phyloP scores from a whole-genome alignment of 148 eudicot species.

The Nepenthes mirabilis region DNA sequence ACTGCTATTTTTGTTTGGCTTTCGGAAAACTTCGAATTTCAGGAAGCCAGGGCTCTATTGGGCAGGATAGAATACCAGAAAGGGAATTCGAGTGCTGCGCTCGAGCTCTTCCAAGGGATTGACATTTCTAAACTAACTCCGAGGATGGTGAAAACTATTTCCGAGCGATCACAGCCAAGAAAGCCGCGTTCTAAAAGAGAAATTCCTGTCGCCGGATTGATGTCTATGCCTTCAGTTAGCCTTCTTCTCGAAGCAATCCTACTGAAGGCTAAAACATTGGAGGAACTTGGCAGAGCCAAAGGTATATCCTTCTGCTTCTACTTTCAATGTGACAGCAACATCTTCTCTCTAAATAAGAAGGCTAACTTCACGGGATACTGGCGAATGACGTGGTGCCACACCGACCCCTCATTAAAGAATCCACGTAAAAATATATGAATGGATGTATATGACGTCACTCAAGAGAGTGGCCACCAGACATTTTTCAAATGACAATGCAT shows the following conservation, averaged over 20 bases:
- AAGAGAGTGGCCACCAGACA: too few relatives aligned
- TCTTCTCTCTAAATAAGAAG: not conserved
- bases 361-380: too few relatives aligned
- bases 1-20: not conserved
- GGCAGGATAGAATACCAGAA: constrained; percentile 94
- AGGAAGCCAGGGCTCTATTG: constrained; percentile 97
- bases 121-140: constrained; percentile 55
- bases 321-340: not conserved
- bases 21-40: not conserved
- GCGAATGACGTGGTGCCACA: too few relatives aligned
- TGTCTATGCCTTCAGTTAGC: constrained; percentile 95
- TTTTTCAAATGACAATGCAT: too few relatives aligned
- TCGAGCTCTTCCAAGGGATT: constrained; percentile 88
- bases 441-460: too few relatives aligned
- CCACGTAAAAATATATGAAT: too few relatives aligned
- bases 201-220: constrained; percentile 33
- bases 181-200: constrained; percentile 44
- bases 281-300: constrained; percentile 54
- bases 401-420: too few relatives aligned
- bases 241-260: constrained; percentile 80
- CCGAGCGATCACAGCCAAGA: constrained; percentile 40
- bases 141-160: constrained; percentile 54
- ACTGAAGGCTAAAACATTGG: constrained; percentile 70
- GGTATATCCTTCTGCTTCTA: constrained; percentile 24
- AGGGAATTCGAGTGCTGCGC: constrained; percentile 83